Evolutionary conservation across 352 stramenopile genomes (phyloP), one percentile per base, ranked within the genome.

Genomic region (Blastocystis sp.): DNA sequence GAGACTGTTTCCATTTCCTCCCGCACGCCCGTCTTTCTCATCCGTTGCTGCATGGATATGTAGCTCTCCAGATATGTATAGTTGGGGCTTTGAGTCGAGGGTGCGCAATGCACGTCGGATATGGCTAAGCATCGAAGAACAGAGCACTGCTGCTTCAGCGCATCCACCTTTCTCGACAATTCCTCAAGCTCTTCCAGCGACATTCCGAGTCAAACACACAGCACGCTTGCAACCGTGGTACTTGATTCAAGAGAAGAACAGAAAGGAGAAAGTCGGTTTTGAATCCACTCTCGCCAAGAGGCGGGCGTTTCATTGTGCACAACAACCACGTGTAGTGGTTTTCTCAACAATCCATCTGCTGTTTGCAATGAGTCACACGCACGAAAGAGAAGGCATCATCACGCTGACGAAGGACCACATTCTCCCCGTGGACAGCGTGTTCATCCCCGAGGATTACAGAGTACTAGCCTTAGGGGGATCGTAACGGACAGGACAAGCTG

Each of bases 311-410:
- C 28, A 34, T 34, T 34, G 28, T 34, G 28, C 28, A 34, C 28
- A 34, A 34, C 28, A 34, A 34, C 28, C 28, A 34, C 28, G 28
- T 34, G 28, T 34, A 34, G 28, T 34, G 28, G 28, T 34, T 34
- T 34, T 34, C 28, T 34, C 28, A 34, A 34, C 28, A 34, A 41
- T 21, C 21, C 41, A 52, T 52, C 61, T 62, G 41, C 21, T 34
- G 28, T 79, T 23, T 40, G 28, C 11, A 84, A 84, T 84, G 56
- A 28, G 21, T 4, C 40, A 21, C 14, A 14, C 67, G 10, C 74
- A 84, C 61, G 52, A 84, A 70, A 38, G 74, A 84, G 52, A 67
- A n/a, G 74, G 74, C 3, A 67, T 84, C 41, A 34, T 84, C 4
- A 67, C 45, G 19, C 74, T 84, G 0, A 84, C 45, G 0, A 64